These are phyloP conservation scores for Termitomyces sp. DNA, from an alignment of 768 basidiomycete genomes.

Conservation along the genomic window DNA sequence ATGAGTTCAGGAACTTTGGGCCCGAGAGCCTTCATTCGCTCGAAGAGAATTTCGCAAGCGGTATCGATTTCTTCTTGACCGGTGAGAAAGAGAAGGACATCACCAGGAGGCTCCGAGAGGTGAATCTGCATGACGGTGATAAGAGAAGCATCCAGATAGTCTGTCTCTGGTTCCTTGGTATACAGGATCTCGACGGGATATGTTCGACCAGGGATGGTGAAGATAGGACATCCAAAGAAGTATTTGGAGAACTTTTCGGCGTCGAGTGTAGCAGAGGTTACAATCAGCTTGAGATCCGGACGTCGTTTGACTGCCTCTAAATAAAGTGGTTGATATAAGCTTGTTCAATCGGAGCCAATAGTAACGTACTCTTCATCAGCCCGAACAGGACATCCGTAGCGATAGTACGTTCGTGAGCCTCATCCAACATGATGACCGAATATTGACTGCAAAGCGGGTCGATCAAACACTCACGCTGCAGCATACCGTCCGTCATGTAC, in stretches of 20 bases:
- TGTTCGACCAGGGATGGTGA: conserved; percentile 99
- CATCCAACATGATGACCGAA: conserved; percentile 96
- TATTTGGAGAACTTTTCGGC: conserved; percentile 99
- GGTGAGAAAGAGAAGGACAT: conserved; percentile 94
- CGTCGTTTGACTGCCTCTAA: conserved; percentile 92
- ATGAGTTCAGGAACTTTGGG: conserved; percentile 98
- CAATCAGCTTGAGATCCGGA: conserved; percentile 95
- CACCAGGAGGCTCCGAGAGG: conserved; percentile 95
- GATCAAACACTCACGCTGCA: conserved; percentile 94
- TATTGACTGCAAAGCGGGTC: conserved; percentile 93
- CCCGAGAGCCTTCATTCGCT: conserved; percentile 98
- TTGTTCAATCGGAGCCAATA: not conserved
- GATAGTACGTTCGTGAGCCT: conserved; percentile 98
- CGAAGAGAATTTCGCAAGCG: conserved; percentile 92
- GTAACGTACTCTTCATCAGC: conserved; percentile 77
- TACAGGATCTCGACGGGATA: conserved; percentile 98
- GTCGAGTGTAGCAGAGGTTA: conserved; percentile 98
- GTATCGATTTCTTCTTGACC: conserved; percentile 99
- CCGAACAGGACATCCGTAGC: conserved; percentile 99
- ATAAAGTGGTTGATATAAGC: conserved; percentile 18
- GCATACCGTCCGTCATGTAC: conserved; percentile 99
- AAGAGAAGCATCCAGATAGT: conserved; percentile 96
- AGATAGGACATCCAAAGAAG: conserved; percentile 98
- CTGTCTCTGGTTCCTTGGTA: conserved; percentile 96
- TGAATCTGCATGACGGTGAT: conserved; percentile 99